phyloP scores from a whole-genome alignment of 2,329 filamentous ascomycete genomes.

The Hypoxylon sp. region DNA sequence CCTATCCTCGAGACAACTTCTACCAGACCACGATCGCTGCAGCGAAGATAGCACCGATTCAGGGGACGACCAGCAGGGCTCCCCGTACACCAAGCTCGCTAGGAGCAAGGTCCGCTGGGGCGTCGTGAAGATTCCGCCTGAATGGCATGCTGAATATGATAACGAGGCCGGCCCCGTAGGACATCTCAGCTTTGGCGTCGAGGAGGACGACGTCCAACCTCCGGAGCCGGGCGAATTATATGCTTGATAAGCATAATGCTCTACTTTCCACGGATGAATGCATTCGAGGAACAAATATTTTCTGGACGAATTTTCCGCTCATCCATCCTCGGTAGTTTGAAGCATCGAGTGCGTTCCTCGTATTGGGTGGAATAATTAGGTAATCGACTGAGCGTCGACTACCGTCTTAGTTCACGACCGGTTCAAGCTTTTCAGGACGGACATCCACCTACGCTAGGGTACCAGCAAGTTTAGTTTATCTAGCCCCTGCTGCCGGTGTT shows the following conservation, averaged over 20 bases:
- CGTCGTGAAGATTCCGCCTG: slow-evolving; percentile 43
- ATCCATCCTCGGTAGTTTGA: background rate
- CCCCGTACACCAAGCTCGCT: slow-evolving; percentile 34
- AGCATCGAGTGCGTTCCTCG: background rate
- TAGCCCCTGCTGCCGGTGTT: background rate
- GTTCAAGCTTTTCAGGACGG: background rate
- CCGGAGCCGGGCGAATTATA: slow-evolving; percentile 40
- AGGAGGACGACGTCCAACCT: slow-evolving; percentile 37
- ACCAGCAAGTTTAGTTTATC: background rate
- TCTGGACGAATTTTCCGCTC: background rate
- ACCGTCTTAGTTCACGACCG: slow-evolving; percentile 1
- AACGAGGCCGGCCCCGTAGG: slow-evolving; percentile 28
- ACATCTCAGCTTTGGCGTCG: slow-evolving; percentile 45
- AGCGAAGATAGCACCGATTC: slow-evolving; percentile 9
- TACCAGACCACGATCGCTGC: slow-evolving; percentile 12
- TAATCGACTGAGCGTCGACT: slow-evolving; percentile 1
- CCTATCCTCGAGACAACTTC: slow-evolving; percentile 7
- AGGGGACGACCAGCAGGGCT: slow-evolving; percentile 6
- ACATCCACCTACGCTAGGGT: background rate
- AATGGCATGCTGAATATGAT: slow-evolving; percentile 39
- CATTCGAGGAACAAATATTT: background rate
- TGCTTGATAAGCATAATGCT: slow-evolving; percentile 28
- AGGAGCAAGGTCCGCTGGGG: slow-evolving; percentile 46
- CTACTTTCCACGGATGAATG: background rate
- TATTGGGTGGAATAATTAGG: background rate